phyloP scores from a whole-genome alignment of 176 grass and related monocot species.

The Musa beccarii region DNA sequence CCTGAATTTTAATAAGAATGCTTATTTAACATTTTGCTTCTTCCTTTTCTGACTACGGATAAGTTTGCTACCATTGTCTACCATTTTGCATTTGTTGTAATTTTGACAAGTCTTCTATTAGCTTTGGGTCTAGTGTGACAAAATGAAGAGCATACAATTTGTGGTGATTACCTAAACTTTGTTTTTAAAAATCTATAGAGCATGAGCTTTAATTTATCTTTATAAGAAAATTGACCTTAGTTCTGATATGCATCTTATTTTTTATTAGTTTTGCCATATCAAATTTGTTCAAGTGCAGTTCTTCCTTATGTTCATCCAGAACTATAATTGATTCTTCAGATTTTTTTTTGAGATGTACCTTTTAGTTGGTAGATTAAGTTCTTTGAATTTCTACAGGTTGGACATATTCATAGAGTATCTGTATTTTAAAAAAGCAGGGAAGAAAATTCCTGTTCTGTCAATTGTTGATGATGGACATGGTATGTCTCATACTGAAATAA shows the following conservation, averaged over 20 bases:
- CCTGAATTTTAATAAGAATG: no score
- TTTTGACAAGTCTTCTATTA: not conserved
- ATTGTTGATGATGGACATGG: slow-evolving; percentile 77
- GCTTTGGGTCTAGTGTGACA: not conserved
- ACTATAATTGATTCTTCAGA: not conserved
- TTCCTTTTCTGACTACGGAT: no score
- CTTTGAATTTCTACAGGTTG: slow-evolving; percentile 39
- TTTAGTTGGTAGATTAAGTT: slow-evolving; percentile 9
- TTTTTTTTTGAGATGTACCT: not conserved
- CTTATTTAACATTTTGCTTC: no score
- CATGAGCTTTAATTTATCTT: not conserved
- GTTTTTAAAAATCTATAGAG: not conserved
- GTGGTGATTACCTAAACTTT: no score
- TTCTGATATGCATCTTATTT: not conserved
- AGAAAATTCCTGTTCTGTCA: slow-evolving; percentile 63
- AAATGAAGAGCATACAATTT: no score
- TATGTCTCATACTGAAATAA: slow-evolving; percentile 57
- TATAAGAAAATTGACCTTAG: not conserved
- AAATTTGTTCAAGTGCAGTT: not conserved
- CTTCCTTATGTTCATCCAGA: not conserved
- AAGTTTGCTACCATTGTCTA: no score
- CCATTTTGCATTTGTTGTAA: no score
- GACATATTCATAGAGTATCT: slow-evolving; percentile 49
- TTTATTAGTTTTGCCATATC: not conserved
- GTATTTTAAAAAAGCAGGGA: slow-evolving; percentile 60